A percentile compares a stretch with the other conserved stretches of the same genome.
Evolutionary conservation across 2,329 filamentous ascomycete genomes (phyloP).

Genomic region (Aureobasidium vineae): DNA sequence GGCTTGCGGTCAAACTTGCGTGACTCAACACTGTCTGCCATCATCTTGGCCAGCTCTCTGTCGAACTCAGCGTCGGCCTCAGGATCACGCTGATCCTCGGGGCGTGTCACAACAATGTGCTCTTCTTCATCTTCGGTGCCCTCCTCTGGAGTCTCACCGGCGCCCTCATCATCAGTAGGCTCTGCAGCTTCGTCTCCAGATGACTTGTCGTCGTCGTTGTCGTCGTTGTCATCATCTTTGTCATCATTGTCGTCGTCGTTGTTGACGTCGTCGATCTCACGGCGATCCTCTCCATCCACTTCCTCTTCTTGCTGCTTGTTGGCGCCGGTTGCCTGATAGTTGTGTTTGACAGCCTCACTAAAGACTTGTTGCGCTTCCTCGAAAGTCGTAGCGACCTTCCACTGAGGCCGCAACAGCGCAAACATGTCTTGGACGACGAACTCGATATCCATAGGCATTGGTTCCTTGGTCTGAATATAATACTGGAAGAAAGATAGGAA

Average conservation of each 20-base stretch:
- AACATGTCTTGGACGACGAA: slow-evolving; percentile 95
- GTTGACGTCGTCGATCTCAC: slow-evolving; percentile 43
- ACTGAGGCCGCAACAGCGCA: slow-evolving; percentile 79
- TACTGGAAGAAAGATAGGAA: slow-evolving; percentile 98
- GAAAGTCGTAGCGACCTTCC: slow-evolving; percentile 73
- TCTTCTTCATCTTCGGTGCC: slow-evolving; percentile 74
- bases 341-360: slow-evolving; percentile 81
- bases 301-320: slow-evolving; percentile 33
- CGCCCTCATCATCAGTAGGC: slow-evolving; percentile 48
- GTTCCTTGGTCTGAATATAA: slow-evolving; percentile 87
- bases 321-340: slow-evolving; percentile 66
- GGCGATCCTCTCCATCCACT: slow-evolving; percentile 72
- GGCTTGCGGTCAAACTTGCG: slow-evolving; percentile 94
- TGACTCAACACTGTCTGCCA: slow-evolving; percentile 94
- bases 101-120: slow-evolving; percentile 84
- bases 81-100: slow-evolving; percentile 86
- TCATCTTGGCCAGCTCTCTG: slow-evolving; percentile 95
- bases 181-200: slow-evolving; percentile 47
- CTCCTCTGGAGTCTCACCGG: slow-evolving; percentile 58
- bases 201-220: slow-evolving; percentile 60
- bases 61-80: slow-evolving; percentile 97
- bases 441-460: slow-evolving; percentile 93
- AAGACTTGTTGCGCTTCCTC: slow-evolving; percentile 83
- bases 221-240: slow-evolving; percentile 52
- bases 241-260: slow-evolving; percentile 63